Evolutionary conservation across 2,329 filamentous ascomycete genomes (phyloP).

Genomic region (Plectosphaerella cucumerina): DNA sequence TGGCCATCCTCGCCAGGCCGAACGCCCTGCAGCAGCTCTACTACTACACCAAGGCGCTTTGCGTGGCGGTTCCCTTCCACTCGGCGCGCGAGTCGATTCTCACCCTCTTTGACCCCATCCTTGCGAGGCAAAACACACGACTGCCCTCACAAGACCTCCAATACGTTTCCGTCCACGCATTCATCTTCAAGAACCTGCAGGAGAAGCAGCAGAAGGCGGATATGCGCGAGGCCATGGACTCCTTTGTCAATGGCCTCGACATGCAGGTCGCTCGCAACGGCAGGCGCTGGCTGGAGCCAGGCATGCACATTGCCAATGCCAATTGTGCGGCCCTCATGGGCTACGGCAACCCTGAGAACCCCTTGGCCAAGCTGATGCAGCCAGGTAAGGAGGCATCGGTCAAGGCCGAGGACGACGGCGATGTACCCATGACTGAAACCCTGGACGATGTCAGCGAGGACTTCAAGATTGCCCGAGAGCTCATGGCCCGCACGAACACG

Average conservation of each 20-base stretch:
- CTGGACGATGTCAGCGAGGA: constrained; percentile 14
- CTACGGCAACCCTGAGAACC: constrained; percentile 34
- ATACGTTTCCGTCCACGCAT: constrained; percentile 61
- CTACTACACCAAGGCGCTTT: constrained; percentile 68
- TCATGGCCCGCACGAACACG: constrained; percentile 39
- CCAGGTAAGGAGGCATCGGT: constrained; percentile 7
- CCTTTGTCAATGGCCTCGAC: constrained; percentile 53
- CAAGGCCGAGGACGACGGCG: constrained; percentile 17
- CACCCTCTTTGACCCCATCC: constrained; percentile 61
- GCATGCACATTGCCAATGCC: constrained; percentile 53
- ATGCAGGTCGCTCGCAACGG: constrained; percentile 48
- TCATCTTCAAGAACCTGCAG: constrained; percentile 54
- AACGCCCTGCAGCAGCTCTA: constrained; percentile 68
- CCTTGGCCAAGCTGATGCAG: constrained; percentile 1
- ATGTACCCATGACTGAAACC: constrained; percentile 12
- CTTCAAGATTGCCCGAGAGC: constrained; percentile 27
- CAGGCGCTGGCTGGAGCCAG: constrained; percentile 47
- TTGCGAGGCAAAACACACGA: constrained; percentile 31
- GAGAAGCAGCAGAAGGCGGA: constrained; percentile 26
- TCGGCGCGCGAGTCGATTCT: constrained; percentile 67
- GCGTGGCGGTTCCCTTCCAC: constrained; percentile 61
- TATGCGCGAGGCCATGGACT: constrained; percentile 37
- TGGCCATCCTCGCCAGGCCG: constrained; percentile 72
- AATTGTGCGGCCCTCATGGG: constrained; percentile 49
- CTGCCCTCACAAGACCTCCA: constrained; percentile 47